Percentiles rank a stretch among this genome's conserved stretches.
phyloP scores from a whole-genome alignment of 2,329 filamentous ascomycete species.

The Pyrenophora seminiperda region DNA sequence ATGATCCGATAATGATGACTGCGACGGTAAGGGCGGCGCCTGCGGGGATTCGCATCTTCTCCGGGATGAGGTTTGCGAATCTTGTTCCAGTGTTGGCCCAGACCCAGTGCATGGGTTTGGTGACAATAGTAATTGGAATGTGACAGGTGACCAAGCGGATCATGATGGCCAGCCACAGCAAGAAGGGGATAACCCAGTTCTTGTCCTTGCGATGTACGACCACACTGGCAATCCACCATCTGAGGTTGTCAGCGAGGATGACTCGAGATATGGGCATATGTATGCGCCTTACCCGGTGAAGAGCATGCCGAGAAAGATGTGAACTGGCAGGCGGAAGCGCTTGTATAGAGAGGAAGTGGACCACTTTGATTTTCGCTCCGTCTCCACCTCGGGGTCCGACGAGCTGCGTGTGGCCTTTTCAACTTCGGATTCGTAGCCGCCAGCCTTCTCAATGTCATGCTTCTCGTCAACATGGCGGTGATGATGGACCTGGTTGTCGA shows the following conservation, averaged over 20 bases:
- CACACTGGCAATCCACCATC: slow-evolving; percentile 79
- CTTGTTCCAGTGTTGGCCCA: slow-evolving; percentile 70
- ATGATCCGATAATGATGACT: slow-evolving; percentile 77
- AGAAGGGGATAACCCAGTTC: slow-evolving; percentile 84
- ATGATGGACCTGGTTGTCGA: slow-evolving; percentile 50
- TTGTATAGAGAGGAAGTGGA: slow-evolving; percentile 30
- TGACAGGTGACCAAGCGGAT: slow-evolving; percentile 77
- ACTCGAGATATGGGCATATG: slow-evolving; percentile 6
- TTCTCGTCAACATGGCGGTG: slow-evolving; percentile 34
- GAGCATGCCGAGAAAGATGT: slow-evolving; percentile 53
- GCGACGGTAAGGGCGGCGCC: slow-evolving; percentile 69
- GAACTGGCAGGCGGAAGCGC: slow-evolving; percentile 51
- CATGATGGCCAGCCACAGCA: slow-evolving; percentile 76
- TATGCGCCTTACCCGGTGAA: slow-evolving; percentile 57
- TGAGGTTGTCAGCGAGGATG: slow-evolving; percentile 31
- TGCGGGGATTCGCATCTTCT: slow-evolving; percentile 66
- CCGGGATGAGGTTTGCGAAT: slow-evolving; percentile 67
- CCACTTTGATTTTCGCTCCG: slow-evolving; percentile 28
- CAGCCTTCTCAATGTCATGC: slow-evolving; percentile 43
- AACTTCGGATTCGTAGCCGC: slow-evolving; percentile 42
- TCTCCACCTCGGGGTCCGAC: slow-evolving; percentile 26
- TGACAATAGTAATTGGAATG: slow-evolving; percentile 69
- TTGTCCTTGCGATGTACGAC: slow-evolving; percentile 72
- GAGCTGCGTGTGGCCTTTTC: slow-evolving; percentile 49
- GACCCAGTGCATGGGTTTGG: slow-evolving; percentile 66